Evolutionary conservation across 352 stramenopile species (phyloP).

Genomic region (Thalassiosira mediterranea): DNA sequence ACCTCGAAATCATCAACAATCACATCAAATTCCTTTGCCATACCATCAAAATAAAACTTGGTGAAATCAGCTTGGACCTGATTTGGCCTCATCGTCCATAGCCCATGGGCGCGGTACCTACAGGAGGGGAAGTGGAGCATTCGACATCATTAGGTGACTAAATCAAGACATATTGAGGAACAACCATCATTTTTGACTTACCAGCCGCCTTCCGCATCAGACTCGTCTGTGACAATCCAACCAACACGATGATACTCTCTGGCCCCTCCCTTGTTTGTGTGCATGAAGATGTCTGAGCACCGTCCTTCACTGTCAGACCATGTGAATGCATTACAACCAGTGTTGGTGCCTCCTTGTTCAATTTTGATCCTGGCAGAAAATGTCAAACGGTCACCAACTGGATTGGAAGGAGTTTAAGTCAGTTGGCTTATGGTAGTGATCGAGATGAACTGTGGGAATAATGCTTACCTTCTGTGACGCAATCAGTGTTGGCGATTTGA

Average conservation of each 20-base stretch:
- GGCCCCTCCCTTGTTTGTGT: slow-evolving; percentile 24
- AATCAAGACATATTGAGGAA: not conserved
- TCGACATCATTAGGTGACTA: not conserved
- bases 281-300: slow-evolving; percentile 52
- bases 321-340: slow-evolving; percentile 37
- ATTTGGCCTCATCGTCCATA: slow-evolving; percentile 35
- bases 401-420: too few species aligned
- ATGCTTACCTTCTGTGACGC: slow-evolving; percentile 16
- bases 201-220: slow-evolving; percentile 46
- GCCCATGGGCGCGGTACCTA: slow-evolving; percentile 52
- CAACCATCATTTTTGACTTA: slow-evolving; percentile 26
- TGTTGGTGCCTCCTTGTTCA: slow-evolving; percentile 7
- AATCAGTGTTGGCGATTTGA: slow-evolving; percentile 32
- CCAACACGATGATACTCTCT: slow-evolving; percentile 38
- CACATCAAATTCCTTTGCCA: slow-evolving; percentile 21
- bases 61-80: slow-evolving; percentile 27
- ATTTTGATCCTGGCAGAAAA: slow-evolving; percentile 53
- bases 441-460: too few species aligned
- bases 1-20: slow-evolving; percentile 52
- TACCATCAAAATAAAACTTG: slow-evolving; percentile 55
- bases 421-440: too few species aligned
- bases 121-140: not conserved
- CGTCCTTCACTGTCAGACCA: slow-evolving; percentile 19
- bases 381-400: slow-evolving; percentile 47
- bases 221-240: slow-evolving; percentile 27